Percentiles rank a stretch among this genome's conserved stretches.
These are phyloP conservation scores for Sordariomycetes sp. DNA, from an alignment of 2,329 filamentous ascomycete species.

Conservation along the genomic window DNA sequence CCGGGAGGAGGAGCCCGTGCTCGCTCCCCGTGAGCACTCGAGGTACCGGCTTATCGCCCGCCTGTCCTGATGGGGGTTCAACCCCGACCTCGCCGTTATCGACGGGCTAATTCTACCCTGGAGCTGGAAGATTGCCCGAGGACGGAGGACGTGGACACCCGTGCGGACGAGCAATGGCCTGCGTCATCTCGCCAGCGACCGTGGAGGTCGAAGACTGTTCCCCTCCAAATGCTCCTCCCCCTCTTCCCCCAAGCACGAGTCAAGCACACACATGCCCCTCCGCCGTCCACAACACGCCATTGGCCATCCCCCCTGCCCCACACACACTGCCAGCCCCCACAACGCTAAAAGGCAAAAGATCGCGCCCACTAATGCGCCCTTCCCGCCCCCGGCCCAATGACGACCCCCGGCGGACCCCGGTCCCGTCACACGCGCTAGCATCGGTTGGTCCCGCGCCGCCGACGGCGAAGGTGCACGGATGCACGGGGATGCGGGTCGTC, in stretches of 20 bases:
- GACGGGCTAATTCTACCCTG: no score
- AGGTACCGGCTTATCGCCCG: no score
- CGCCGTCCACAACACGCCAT: not conserved
- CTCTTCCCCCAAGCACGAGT: no score
- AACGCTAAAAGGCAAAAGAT: no score
- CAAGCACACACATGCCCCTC: no score
- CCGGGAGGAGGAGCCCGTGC: no score
- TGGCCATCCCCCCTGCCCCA: not conserved
- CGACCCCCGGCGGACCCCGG: slow-evolving; percentile 8
- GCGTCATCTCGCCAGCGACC: not conserved
- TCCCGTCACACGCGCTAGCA: slow-evolving; percentile 11
- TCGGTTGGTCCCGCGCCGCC: slow-evolving; percentile 18
- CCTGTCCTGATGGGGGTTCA: no score
- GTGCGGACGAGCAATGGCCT: not conserved
- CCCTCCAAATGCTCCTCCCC: not conserved
- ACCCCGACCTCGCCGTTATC: no score
- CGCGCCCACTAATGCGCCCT: not conserved
- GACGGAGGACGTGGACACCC: not conserved
- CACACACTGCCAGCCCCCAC: no score
- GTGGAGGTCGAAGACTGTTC: not conserved
- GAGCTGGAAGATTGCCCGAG: no score
- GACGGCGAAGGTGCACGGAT: slow-evolving; percentile 12
- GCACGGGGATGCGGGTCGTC: slow-evolving; percentile 20
- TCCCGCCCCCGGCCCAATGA: not conserved
- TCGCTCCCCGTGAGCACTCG: no score